These are phyloP conservation scores for Aureobasidium sp. DNA, from an alignment of 2,329 filamentous ascomycete species.

Conservation along the genomic window DNA sequence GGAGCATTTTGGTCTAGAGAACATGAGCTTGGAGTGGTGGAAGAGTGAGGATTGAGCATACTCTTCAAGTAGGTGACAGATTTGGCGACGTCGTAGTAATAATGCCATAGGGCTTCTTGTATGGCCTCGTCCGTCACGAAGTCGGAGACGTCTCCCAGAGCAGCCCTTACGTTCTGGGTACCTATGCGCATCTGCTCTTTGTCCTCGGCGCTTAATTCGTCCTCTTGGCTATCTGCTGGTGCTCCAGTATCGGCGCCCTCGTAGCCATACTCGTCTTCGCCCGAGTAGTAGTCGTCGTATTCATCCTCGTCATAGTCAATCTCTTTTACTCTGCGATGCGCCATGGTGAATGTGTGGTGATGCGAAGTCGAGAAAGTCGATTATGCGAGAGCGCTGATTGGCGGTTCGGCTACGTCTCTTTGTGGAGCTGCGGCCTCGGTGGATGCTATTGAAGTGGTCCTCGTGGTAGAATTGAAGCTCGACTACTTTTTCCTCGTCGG, in stretches of 20 bases:
- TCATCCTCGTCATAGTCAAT: conserved; percentile 46
- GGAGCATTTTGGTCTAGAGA: conserved; percentile 16
- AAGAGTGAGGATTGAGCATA: conserved; percentile 29
- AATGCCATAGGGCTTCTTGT: conserved; percentile 87
- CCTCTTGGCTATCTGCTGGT: not conserved
- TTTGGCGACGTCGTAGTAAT: conserved; percentile 89
- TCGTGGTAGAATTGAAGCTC: not conserved
- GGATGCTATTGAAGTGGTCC: too few species aligned
- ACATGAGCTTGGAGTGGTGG: conserved; percentile 3
- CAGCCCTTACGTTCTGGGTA: conserved; percentile 58
- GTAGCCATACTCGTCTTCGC: conserved; percentile 27
- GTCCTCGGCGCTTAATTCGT: conserved; percentile 34
- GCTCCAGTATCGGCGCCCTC: conserved; percentile 23
- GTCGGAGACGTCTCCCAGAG: conserved; percentile 47
- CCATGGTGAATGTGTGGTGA: not conserved
- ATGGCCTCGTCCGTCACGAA: conserved; percentile 65
- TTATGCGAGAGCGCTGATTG: not conserved
- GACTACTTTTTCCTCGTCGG: not conserved
- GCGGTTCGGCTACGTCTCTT: not conserved
- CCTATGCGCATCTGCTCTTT: conserved; percentile 54
- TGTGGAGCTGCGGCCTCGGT: too few species aligned
- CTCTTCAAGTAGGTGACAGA: conserved; percentile 72
- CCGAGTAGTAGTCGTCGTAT: conserved; percentile 43
- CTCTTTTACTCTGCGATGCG: conserved; percentile 38
- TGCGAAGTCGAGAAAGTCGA: not conserved